These are phyloP conservation scores for Cucumis cinereus DNA, from an alignment of 306 rosid genomes.

Conservation along the genomic window DNA sequence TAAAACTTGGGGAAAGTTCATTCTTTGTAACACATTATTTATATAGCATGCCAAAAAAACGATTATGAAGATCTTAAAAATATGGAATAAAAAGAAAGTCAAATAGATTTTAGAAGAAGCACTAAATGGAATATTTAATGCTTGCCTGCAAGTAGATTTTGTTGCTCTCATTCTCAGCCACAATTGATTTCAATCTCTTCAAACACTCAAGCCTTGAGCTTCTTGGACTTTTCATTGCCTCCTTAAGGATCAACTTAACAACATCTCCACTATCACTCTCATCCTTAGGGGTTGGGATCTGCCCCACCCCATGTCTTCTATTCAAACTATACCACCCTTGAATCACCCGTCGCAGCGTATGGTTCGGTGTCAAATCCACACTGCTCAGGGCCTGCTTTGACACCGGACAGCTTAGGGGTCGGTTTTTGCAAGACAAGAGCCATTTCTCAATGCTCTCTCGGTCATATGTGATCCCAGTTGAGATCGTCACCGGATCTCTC, in stretches of 20 bases:
- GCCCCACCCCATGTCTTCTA: slow-evolving; percentile 36
- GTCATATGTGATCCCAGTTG: slow-evolving; percentile 71
- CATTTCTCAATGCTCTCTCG: slow-evolving; percentile 59
- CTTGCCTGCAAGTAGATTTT: slow-evolving; percentile 29
- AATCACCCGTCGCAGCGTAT: slow-evolving; percentile 59
- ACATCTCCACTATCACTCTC: slow-evolving; percentile 35
- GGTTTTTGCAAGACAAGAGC: slow-evolving; percentile 38
- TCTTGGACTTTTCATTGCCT: slow-evolving; percentile 29
- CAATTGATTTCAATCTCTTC: slow-evolving; percentile 31
- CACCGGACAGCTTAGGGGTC: slow-evolving; percentile 43
- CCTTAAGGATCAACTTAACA: slow-evolving; percentile 26
- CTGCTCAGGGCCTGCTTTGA: not conserved
- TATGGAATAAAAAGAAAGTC: not conserved
- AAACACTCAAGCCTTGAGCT: slow-evolving; percentile 30
- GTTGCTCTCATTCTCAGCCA: slow-evolving; percentile 34
- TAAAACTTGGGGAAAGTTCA: not conserved
- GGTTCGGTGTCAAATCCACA: slow-evolving; percentile 10
- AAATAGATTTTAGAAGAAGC: not conserved
- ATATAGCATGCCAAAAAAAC: not conserved
- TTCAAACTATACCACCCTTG: slow-evolving; percentile 70
- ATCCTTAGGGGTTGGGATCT: slow-evolving; percentile 55
- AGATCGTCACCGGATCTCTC: slow-evolving; percentile 69
- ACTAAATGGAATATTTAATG: not conserved
- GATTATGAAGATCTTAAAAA: not conserved
- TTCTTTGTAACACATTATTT: not conserved